Percentiles rank a stretch among this genome's conserved stretches.
Conservation (phyloP, 1,284 basidiomycete genomes). For the Puccinia horiana region DNA sequence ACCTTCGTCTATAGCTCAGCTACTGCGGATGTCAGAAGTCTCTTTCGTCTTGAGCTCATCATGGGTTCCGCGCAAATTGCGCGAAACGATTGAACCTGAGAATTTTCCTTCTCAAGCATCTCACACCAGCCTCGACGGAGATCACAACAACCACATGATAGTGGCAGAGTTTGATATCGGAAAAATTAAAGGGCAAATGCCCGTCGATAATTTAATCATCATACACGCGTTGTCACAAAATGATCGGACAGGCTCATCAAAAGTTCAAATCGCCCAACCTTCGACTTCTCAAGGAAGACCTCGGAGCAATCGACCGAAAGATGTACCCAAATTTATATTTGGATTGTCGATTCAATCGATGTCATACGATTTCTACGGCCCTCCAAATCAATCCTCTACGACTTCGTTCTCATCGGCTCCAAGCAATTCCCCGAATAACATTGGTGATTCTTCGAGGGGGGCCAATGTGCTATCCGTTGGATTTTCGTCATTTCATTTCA, state of each 20-base stretch:
- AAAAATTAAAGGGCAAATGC: conserved; percentile 40
- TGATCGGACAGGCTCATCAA: background rate
- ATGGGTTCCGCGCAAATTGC: conserved; percentile 28
- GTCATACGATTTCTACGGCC: conserved; percentile 40
- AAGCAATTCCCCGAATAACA: background rate
- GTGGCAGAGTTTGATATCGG: conserved; percentile 45
- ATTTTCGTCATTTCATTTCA: conserved; percentile 46
- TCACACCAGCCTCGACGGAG: conserved; percentile 31
- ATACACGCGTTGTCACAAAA: conserved; percentile 13
- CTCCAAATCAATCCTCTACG: conserved; percentile 5
- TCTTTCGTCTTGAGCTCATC: conserved; percentile 43
- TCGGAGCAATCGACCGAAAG: background rate
- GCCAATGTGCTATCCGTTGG: conserved; percentile 24
- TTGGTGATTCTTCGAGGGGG: conserved; percentile 16
- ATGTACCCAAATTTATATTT: conserved; percentile 34
- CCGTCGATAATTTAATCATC: conserved; percentile 37
- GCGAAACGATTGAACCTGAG: conserved; percentile 14
- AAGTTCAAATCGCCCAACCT: background rate
- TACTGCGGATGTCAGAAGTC: conserved; percentile 41
- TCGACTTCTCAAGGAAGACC: background rate
- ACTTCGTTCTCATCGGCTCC: background rate
- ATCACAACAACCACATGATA: conserved; percentile 46
- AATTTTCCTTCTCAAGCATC: conserved; percentile 12
- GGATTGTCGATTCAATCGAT: conserved; percentile 38
- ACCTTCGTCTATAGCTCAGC: background rate